Percentiles rank a stretch among this genome's conserved stretches.
These are phyloP conservation scores for Kwoniella sp. DNA, from an alignment of 768 basidiomycete genomes.

Conservation along the genomic window DNA sequence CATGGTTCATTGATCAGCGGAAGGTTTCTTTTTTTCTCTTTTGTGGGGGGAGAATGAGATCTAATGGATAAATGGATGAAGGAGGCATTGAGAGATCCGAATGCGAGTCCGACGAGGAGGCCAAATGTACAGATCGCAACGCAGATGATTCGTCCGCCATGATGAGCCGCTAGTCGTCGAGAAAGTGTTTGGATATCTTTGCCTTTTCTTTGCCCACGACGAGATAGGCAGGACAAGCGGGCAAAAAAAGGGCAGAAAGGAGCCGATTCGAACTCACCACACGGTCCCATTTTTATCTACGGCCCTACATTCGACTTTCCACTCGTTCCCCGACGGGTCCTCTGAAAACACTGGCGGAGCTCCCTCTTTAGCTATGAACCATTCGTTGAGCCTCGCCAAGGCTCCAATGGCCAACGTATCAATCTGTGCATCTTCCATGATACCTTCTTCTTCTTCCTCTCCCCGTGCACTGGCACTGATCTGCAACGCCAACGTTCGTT, in stretches of 20 bases:
- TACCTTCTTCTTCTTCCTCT: background rate
- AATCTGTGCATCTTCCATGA: slow-evolving; percentile 19
- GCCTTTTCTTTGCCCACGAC: background rate
- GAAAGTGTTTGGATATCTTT: no score
- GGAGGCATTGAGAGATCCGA: no score
- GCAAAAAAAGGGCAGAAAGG: no score
- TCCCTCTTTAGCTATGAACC: slow-evolving; percentile 30
- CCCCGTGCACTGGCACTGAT: background rate
- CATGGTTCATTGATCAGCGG: no score
- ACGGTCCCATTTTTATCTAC: slow-evolving; percentile 22
- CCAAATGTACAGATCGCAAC: no score
- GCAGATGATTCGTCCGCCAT: no score
- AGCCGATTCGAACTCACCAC: no score
- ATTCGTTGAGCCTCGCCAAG: slow-evolving; percentile 36
- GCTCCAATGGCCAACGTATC: slow-evolving; percentile 36
- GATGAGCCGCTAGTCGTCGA: no score
- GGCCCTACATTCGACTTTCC: slow-evolving; percentile 30
- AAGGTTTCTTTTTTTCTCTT: no score
- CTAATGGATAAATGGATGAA: no score
- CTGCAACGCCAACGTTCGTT: slow-evolving; percentile 2
- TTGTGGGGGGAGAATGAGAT: no score
- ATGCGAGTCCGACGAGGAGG: no score
- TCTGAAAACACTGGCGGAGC: slow-evolving; percentile 22
- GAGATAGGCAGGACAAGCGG: background rate
- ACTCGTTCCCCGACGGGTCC: slow-evolving; percentile 12